Conservation (phyloP, 129 eudicot species). For the Pittosporum tobira region DNA sequence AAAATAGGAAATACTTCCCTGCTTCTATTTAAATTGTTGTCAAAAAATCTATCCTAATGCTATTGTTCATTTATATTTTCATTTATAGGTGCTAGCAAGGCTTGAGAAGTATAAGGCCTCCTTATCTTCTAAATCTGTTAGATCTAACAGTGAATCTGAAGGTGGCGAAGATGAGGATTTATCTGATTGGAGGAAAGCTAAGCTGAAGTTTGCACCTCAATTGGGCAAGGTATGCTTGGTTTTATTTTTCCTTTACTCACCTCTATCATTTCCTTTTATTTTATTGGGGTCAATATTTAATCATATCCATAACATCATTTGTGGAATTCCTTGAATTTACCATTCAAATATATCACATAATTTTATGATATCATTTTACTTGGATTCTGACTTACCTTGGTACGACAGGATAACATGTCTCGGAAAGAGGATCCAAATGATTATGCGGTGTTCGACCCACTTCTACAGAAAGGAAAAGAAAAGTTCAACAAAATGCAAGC, state of each 20-base stretch:
- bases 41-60: no score
- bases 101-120: slow-evolving; percentile 55
- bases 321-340: neutral
- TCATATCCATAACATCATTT: no score
- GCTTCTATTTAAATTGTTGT: no score
- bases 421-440: slow-evolving; percentile 77
- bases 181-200: slow-evolving; percentile 53
- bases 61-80: neutral
- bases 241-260: neutral
- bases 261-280: neutral
- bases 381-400: neutral
- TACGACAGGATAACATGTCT: slow-evolving; percentile 67
- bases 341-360: neutral
- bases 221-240: slow-evolving; percentile 49
- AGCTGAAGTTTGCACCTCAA: slow-evolving; percentile 57
- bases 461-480: slow-evolving; percentile 88
- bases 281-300: neutral
- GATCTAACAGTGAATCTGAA: slow-evolving; percentile 27
- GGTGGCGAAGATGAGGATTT: slow-evolving; percentile 45
- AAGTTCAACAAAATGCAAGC: slow-evolving; percentile 91
- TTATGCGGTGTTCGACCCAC: slow-evolving; percentile 86
- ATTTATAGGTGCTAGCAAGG: slow-evolving; percentile 56
- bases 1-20: no score
- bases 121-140: slow-evolving; percentile 26
- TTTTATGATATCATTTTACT: neutral